A percentile compares a stretch with the other conserved stretches of the same genome.
These are phyloP conservation scores for Tolypocladium nubicola DNA, from an alignment of 2,329 filamentous ascomycete genomes.

Conservation along the genomic window DNA sequence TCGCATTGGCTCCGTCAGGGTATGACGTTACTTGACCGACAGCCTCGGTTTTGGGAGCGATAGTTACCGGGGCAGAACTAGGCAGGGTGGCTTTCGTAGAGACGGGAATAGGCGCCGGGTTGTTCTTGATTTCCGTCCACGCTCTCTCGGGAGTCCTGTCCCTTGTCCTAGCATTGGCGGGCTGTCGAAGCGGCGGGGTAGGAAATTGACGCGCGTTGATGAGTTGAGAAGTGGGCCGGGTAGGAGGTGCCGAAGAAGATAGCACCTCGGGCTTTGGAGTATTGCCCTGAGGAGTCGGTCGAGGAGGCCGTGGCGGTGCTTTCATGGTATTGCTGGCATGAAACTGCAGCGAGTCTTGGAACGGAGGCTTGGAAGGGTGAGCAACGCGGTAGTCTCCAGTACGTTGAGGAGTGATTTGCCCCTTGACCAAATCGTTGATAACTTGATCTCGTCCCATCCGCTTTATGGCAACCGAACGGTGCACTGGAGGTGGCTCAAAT, in stretches of 20 bases:
- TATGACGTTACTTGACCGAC: conserved; percentile 51
- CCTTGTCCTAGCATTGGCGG: conserved; percentile 20
- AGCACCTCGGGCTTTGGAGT: conserved; percentile 8
- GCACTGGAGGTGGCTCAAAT: conserved; percentile 43
- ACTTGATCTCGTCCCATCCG: conserved; percentile 35
- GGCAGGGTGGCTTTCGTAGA: neutral
- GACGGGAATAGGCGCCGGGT: neutral
- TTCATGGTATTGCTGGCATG: conserved; percentile 7
- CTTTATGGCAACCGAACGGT: conserved; percentile 34
- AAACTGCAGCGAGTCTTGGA: conserved; percentile 12
- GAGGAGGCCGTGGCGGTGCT: conserved; percentile 34
- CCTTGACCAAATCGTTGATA: conserved; percentile 25
- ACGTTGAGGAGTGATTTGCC: conserved; percentile 26
- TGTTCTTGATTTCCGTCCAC: conserved; percentile 8
- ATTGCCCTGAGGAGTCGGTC: conserved; percentile 19
- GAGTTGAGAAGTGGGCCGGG: conserved; percentile 14
- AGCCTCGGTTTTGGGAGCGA: conserved; percentile 26
- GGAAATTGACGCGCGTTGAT: conserved; percentile 16
- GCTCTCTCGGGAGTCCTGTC: conserved; percentile 22
- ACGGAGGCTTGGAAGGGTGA: conserved; percentile 38
- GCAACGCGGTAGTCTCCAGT: conserved; percentile 34
- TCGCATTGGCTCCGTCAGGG: conserved; percentile 75
- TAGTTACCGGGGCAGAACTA: conserved; percentile 7
- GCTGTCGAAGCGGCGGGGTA: conserved; percentile 17
- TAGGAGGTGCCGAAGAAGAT: conserved; percentile 13